Conservation (phyloP, 129 eudicot genomes). For the Cynara cardunculus region DNA sequence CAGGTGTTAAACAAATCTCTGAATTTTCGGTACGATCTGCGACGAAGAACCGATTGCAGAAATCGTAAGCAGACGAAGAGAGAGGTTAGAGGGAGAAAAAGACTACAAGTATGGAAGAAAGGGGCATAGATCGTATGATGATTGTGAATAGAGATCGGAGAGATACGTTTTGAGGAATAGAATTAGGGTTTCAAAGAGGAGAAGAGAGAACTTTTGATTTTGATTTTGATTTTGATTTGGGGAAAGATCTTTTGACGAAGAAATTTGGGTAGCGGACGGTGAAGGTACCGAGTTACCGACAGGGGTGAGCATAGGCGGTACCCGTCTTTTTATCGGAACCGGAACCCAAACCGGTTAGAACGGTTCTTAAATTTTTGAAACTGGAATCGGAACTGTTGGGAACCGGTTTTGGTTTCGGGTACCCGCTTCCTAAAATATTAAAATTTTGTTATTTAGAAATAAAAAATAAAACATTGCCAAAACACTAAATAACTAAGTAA, state of each 20-base stretch:
- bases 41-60: conserved; percentile 9
- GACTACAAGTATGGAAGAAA: neutral
- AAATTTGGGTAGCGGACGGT: neutral
- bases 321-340: too few species aligned
- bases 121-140: conserved; percentile 4
- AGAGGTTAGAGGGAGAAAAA: neutral
- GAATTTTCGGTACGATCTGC: neutral
- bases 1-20: neutral
- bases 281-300: too few species aligned
- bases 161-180: conserved; percentile 14
- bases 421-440: too few species aligned
- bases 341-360: too few species aligned
- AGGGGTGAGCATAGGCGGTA: too few species aligned
- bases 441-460: too few species aligned
- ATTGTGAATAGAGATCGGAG: neutral
- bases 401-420: too few species aligned
- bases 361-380: too few species aligned
- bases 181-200: conserved; percentile 27
- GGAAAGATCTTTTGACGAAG: neutral
- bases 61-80: conserved; percentile 17
- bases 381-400: too few species aligned
- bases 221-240: conserved; percentile 10
- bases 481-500: too few species aligned
- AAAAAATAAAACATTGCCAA: too few species aligned
- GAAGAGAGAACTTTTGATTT: neutral